Evolutionary conservation across 371 early-diverging fungal species (phyloP), one percentile per base, ranked within the genome.

Genomic region (Syncephalis fuscata): DNA sequence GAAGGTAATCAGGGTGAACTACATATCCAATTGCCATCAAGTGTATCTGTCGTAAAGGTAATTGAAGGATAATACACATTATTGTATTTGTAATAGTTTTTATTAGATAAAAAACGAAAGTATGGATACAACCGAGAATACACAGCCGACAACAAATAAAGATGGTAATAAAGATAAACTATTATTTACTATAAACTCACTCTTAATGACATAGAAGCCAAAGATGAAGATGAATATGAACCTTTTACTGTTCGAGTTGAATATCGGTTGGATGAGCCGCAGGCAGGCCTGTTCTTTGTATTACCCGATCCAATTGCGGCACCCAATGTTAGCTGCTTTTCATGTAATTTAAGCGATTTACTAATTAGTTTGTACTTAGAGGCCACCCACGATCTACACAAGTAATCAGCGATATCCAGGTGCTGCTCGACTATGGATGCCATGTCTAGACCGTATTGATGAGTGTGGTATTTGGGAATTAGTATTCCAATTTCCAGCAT

Each of bases 391-490:
- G 59, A 61, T 81, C 54, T 85, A 85, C 61, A 86, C 87, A 3
- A 73, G 80, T 48, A 82, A 85, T 53, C 80, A 78, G 41, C 73
- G 79, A 19, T 55, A 74, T 8, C 80, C 85, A 26, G 83, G 85
- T 3, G 74, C 70, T 23, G 76, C 88, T 3, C 76, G 94, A 1
- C 56, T 73, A 37, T 92, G 92, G 92, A 64, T 91, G 40, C 94
- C 94, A 1, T 92, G 92, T 56, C 55, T 88, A 39, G 92, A 93
- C 56, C 63, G 68, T 17, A 52, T 75, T 7, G 70, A 76, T 14
- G 84, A 82, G 40, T 62, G 82, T 49, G 76, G 78, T 46, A 88
- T 86, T 2, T 93, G 90, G 90, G 88, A 88, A 39, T 64, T 93
- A 57, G 76, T 41, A 53, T 45, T 44, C 45, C 22, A 54, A 42